Conservation (phyloP, 768 basidiomycete genomes). For the Suillus paluster region DNA sequence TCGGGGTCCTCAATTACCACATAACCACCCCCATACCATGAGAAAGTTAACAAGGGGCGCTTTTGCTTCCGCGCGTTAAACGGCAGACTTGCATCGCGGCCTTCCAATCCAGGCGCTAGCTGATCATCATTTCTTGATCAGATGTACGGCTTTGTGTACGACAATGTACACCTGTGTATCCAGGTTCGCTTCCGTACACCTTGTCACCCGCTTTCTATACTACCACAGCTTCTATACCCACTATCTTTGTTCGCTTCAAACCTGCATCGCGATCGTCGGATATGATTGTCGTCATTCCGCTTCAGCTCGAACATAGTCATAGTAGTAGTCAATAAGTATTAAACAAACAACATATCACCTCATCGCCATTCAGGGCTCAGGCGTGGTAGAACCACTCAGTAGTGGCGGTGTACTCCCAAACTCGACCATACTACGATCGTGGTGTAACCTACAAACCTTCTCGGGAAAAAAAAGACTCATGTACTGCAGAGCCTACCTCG, state of each 20-base stretch:
- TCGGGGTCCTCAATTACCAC: conserved; percentile 26
- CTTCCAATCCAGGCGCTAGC: conserved; percentile 20
- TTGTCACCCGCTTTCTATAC: no score
- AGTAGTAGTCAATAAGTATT: no score
- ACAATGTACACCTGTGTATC: conserved; percentile 3
- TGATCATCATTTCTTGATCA: conserved; percentile 21
- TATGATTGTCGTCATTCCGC: neutral
- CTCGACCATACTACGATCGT: neutral
- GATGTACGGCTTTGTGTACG: conserved; percentile 4
- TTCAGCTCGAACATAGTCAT: no score
- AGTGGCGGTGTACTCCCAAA: conserved; percentile 13
- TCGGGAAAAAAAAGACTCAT: neutral
- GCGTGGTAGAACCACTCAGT: no score
- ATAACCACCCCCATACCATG: conserved; percentile 26
- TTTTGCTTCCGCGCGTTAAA: conserved; percentile 28
- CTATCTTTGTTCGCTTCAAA: neutral
- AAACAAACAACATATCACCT: no score
- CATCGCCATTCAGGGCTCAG: no score
- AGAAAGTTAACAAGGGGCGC: conserved; percentile 22
- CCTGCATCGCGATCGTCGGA: conserved; percentile 1
- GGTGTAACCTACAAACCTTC: conserved; percentile 4
- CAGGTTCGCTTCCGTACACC: no score
- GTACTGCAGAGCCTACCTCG: conserved; percentile 3
- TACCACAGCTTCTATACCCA: no score
- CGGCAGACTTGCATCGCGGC: conserved; percentile 18